Evolutionary conservation across 495 filamentous ascomycete genomes (phyloP), one percentile per base, ranked within the genome.

Genomic region (Choiromyces venosus): DNA sequence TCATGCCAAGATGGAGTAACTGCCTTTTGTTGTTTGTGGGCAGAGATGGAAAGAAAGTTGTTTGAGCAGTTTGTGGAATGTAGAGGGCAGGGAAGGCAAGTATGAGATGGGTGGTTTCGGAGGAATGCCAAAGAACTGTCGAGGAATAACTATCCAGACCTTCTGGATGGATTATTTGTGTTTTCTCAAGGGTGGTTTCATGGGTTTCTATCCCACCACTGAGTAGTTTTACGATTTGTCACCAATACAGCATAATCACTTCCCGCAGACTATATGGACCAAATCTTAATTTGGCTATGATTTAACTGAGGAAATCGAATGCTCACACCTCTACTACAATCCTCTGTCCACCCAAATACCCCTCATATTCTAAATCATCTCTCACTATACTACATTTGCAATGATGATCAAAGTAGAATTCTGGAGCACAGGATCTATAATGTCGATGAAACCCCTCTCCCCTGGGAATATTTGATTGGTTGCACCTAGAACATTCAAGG

Each of bases 211-310:
- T 68, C 71, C 1, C 39, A 46, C n/a, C 71, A 73, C n/a, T 21
- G 71, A 37, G 68, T 73, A 12, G 71, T 73, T 37, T 39, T 73
- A 40, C 42, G 65, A 38, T 73, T 73, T 68, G 71, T 73, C 29
- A 73, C 44, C 12, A 73, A 73, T 37, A 73, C 36, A 10, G 71
- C 44, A 8, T 52, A 69, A 16, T 73, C 66, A 42, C 66, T 73
- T 33, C 66, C 71, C 12, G 25, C 16, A 5, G 66, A 69, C 35
- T 73, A 68, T 35, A 73, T 68, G 37, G 65, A 73, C 18, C 71
- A 73, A 69, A 73, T 73, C 46, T 37, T 69, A 1, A 37, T 66
- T 12, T 69, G 71, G 71, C 37, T 73, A 36, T 29, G 44, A 42
- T 73, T 73, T 35, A 73, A 73, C 46, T 67, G 21, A 37, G 37